phyloP scores from a whole-genome alignment of 257 asterid genomes.

The Coffea eugenioides region DNA sequence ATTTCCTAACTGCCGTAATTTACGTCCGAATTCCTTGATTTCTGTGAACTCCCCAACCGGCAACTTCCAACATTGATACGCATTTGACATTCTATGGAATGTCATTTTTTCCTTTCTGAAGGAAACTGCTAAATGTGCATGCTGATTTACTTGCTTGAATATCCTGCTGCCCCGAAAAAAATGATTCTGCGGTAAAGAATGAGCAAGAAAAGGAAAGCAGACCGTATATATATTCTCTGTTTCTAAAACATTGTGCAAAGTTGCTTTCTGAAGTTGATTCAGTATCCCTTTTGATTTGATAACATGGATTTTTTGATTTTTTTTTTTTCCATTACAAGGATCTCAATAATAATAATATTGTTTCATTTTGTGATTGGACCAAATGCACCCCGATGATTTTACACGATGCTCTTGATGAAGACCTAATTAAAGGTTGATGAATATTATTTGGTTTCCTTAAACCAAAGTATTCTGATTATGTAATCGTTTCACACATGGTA shows the following conservation, averaged over 20 bases:
- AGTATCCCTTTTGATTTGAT: too few species aligned
- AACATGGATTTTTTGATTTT: background rate
- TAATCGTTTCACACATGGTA: background rate
- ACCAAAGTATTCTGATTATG: background rate
- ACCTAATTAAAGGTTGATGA: background rate
- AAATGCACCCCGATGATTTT: background rate
- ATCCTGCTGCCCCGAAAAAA: background rate
- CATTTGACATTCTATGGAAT: background rate
- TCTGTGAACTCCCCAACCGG: background rate
- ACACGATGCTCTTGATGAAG: background rate
- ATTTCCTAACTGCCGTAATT: background rate
- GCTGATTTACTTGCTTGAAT: too few species aligned
- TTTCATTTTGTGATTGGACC: background rate
- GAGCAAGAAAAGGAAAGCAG: background rate
- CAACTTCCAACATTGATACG: background rate
- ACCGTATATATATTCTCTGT: too few species aligned
- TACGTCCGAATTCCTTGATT: background rate
- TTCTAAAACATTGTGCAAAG: background rate
- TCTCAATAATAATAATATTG: background rate
- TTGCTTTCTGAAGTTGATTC: background rate
- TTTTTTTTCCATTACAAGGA: background rate
- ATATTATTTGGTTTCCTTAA: background rate
- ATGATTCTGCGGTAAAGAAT: too few species aligned
- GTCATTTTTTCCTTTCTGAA: too few species aligned
- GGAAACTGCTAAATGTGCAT: background rate